These are phyloP conservation scores for Chytriomyces sp. DNA, from an alignment of 192 early-diverging fungal species.

Conservation along the genomic window DNA sequence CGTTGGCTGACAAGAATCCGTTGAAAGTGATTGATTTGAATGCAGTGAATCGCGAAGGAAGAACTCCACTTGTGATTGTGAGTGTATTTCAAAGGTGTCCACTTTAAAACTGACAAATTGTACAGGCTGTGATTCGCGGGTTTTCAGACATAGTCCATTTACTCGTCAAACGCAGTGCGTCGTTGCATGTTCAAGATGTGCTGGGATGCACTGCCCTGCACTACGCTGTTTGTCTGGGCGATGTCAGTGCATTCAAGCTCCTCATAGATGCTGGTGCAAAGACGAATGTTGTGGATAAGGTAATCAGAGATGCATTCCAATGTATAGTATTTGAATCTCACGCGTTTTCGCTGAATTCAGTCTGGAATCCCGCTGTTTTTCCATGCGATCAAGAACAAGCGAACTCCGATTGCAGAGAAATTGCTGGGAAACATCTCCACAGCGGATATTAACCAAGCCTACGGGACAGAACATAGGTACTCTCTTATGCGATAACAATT, in stretches of 20 bases:
- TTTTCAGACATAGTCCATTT: constrained; percentile 40
- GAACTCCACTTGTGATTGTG: constrained; percentile 39
- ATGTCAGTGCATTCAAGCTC: constrained; percentile 35
- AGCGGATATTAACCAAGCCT: constrained; percentile 15
- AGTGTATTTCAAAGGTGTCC: not conserved
- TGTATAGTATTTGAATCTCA: not conserved
- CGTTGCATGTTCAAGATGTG: constrained; percentile 36
- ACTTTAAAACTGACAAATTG: not conserved
- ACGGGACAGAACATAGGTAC: constrained; percentile 24
- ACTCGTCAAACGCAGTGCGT: constrained; percentile 39
- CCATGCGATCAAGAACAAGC: constrained; percentile 42
- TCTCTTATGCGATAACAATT: not conserved
- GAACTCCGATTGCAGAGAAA: constrained; percentile 13
- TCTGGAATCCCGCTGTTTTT: constrained; percentile 41
- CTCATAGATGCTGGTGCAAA: constrained; percentile 24
- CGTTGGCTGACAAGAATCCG: constrained; percentile 14
- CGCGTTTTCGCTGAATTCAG: constrained; percentile 17
- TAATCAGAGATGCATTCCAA: constrained; percentile 7
- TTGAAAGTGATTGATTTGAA: constrained; percentile 40
- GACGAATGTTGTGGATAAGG: constrained; percentile 42
- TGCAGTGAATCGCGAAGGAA: constrained; percentile 29
- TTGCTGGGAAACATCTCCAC: constrained; percentile 8
- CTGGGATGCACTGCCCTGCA: constrained; percentile 43
- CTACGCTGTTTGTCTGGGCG: constrained; percentile 41
- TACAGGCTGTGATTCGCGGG: constrained; percentile 41